A percentile compares a stretch with the other conserved stretches of the same genome.
Conservation (phyloP, 2,329 filamentous ascomycete genomes). For the Diplodia scrobiculata region DNA sequence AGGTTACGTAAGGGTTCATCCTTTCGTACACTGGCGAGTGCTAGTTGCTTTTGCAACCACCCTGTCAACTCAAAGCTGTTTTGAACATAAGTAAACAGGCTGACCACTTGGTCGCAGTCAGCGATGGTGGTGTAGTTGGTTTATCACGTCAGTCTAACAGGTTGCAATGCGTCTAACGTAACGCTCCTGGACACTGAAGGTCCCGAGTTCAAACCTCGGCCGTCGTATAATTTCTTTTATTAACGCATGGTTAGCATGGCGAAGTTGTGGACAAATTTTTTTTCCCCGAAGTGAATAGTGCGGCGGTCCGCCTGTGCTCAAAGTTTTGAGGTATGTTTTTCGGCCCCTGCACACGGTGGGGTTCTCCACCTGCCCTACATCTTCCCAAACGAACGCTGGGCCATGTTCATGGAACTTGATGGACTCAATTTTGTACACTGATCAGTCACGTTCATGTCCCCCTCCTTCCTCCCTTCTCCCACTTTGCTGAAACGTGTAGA, state of each 20-base stretch:
- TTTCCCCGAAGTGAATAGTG: not conserved
- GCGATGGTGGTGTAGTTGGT: conserved; percentile 47
- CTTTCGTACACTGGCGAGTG: no score
- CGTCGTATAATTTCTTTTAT: not conserved
- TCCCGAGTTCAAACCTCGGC: conserved; percentile 22
- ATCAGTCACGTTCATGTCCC: no score
- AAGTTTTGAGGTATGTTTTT: not conserved
- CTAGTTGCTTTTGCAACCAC: not conserved
- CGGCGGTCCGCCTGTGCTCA: no score
- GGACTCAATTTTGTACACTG: no score
- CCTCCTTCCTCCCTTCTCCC: no score
- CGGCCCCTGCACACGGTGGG: not conserved
- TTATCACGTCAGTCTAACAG: conserved; percentile 52
- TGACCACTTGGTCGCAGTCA: no score
- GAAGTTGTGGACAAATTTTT: no score
- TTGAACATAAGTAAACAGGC: no score
- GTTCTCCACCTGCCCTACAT: not conserved
- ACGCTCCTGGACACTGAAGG: conserved; percentile 28
- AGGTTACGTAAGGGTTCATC: no score
- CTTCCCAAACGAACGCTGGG: not conserved
- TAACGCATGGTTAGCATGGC: not conserved
- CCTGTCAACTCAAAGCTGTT: no score
- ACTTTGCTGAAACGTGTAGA: not conserved
- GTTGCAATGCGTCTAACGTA: no score
- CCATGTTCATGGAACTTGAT: no score